A percentile compares a stretch with the other conserved stretches of the same genome.
Evolutionary conservation across 768 basidiomycete species (phyloP).

Genomic region (Trametes punicea): DNA sequence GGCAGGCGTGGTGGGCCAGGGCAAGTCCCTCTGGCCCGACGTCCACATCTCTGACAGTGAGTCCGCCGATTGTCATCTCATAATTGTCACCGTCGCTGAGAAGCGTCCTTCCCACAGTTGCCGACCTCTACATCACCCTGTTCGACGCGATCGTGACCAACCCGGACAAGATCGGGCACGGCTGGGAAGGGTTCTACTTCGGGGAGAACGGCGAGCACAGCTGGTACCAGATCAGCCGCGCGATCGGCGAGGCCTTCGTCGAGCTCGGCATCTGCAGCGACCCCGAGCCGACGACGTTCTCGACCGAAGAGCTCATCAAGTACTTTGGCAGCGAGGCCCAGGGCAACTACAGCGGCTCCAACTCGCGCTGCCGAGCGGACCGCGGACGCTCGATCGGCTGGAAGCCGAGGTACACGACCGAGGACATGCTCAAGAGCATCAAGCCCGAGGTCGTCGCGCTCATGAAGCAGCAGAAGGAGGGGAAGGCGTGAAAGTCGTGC

Average conservation of each 20-base stretch:
- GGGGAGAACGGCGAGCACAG: conserved; percentile 33
- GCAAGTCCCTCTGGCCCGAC: conserved; percentile 57
- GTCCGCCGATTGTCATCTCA: background rate
- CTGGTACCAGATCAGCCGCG: conserved; percentile 34
- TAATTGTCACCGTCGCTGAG: background rate
- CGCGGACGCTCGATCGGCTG: conserved; percentile 41
- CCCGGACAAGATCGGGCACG: conserved; percentile 28
- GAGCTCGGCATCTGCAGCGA: conserved; percentile 30
- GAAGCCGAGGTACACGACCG: conserved; percentile 46
- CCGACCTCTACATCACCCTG: conserved; percentile 40
- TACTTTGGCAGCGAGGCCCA: conserved; percentile 23
- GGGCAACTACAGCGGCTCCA: conserved; percentile 26
- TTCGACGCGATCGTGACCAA: conserved; percentile 36
- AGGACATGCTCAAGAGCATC: conserved; percentile 50
- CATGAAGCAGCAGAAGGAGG: conserved; percentile 2
- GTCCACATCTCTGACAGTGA: conserved; percentile 56
- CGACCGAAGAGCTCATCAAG: conserved; percentile 41
- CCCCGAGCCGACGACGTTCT: conserved; percentile 43
- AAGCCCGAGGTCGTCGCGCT: conserved; percentile 40
- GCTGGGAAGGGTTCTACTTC: conserved; percentile 37
- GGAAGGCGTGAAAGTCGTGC: background rate
- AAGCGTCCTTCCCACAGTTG: background rate
- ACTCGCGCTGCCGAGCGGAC: conserved; percentile 25
- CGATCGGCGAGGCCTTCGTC: conserved; percentile 35
- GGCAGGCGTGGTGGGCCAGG: conserved; percentile 54